These are phyloP conservation scores for Dentipellis fragilis DNA, from an alignment of 768 basidiomycete genomes.

Conservation along the genomic window DNA sequence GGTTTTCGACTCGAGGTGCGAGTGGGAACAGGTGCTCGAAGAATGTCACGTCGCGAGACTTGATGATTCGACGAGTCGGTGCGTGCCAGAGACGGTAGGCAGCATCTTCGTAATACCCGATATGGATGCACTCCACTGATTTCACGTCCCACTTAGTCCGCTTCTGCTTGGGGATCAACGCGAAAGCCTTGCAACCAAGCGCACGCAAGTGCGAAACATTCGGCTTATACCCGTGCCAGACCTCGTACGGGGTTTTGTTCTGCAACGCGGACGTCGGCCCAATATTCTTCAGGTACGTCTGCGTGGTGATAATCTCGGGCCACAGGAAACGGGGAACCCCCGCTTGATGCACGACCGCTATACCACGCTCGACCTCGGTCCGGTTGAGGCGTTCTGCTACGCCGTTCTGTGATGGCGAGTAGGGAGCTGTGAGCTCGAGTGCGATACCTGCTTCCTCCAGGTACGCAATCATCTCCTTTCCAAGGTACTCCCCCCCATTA, in stretches of 20 bases:
- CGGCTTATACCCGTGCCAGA: conserved; percentile 11
- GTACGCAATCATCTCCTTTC: background rate
- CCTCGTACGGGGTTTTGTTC: background rate
- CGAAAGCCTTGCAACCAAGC: conserved; percentile 17
- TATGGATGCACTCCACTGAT: conserved; percentile 15
- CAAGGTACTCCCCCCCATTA: background rate
- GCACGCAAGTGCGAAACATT: conserved; percentile 16
- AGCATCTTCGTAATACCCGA: conserved; percentile 16
- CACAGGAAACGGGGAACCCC: background rate
- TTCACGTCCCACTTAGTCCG: conserved; percentile 14
- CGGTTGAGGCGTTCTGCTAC: conserved; percentile 26
- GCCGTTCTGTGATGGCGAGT: conserved; percentile 30
- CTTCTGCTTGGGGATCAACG: conserved; percentile 10
- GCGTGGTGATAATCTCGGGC: background rate
- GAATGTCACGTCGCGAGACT: conserved; percentile 14
- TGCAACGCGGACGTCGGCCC: background rate
- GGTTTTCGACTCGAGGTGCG: background rate
- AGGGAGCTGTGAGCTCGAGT: conserved; percentile 19
- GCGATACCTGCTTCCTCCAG: background rate
- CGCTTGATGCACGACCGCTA: conserved; percentile 3
- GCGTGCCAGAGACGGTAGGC: conserved; percentile 16
- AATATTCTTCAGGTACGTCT: background rate
- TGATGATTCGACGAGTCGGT: background rate
- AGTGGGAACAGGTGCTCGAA: conserved; percentile 9
- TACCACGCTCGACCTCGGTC: conserved; percentile 17